phyloP scores from a whole-genome alignment of 495 filamentous ascomycete genomes.

The Neurospora sp. region DNA sequence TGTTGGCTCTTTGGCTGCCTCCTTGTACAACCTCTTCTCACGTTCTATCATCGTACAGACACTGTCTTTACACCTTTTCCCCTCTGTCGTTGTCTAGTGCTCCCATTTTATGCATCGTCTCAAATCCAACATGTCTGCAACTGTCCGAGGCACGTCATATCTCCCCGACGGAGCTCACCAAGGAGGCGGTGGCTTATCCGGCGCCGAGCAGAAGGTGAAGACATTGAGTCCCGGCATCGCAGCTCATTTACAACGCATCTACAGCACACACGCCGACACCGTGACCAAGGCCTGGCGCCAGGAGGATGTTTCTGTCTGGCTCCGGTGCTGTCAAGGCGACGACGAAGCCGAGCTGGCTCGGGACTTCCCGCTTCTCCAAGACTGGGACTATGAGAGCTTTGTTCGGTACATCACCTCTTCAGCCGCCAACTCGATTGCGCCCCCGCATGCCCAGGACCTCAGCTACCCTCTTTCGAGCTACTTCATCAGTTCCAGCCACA shows the following conservation, averaged over 20 bases:
- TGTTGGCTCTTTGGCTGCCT: background rate
- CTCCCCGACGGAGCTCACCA: constrained; percentile 21
- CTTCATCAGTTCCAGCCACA: constrained; percentile 87
- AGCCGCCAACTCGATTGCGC: constrained; percentile 34
- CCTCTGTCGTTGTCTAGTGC: background rate
- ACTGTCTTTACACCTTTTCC: background rate
- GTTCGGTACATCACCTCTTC: constrained; percentile 51
- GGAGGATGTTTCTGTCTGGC: constrained; percentile 26
- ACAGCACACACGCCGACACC: constrained; percentile 20
- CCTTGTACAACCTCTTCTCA: background rate
- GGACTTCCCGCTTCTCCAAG: constrained; percentile 9
- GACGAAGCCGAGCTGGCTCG: constrained; percentile 16
- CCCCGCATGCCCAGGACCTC: constrained; percentile 36
- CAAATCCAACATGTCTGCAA: constrained; percentile 3
- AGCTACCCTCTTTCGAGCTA: constrained; percentile 70
- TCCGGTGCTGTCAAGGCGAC: constrained; percentile 27
- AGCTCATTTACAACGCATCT: constrained; percentile 29
- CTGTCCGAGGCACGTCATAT: background rate
- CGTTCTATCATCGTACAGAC: background rate
- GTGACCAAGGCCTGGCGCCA: constrained; percentile 21
- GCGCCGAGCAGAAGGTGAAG: constrained; percentile 16
- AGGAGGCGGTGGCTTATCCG: constrained; percentile 26
- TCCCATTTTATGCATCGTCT: background rate
- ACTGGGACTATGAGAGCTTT: constrained; percentile 41
- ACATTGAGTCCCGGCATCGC: constrained; percentile 21